Percentiles rank a stretch among this genome's conserved stretches.
These are phyloP conservation scores for Lumnitzera littorea DNA, from an alignment of 345 rosid genomes.

Conservation along the genomic window DNA sequence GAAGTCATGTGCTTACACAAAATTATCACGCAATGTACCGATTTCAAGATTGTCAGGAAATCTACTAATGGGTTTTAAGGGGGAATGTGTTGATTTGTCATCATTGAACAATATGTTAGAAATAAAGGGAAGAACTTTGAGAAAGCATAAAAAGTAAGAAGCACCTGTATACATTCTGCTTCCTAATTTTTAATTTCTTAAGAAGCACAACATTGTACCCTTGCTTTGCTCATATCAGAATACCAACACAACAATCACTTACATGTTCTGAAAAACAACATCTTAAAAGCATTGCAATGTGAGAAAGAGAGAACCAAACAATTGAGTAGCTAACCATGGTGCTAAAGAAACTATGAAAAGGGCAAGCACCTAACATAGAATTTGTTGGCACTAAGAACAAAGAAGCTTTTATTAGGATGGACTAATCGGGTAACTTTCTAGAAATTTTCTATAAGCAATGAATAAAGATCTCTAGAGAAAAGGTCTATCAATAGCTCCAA, in stretches of 20 bases:
- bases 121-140: not conserved
- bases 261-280: not conserved
- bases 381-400: too few species aligned
- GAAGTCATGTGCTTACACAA: slow-evolving; percentile 44
- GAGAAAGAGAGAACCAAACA: not conserved
- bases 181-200: slow-evolving; percentile 77
- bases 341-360: too few species aligned
- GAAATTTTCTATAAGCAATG: too few species aligned
- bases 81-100: slow-evolving; percentile 67
- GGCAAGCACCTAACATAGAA: too few species aligned
- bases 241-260: slow-evolving; percentile 8
- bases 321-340: not conserved
- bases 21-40: slow-evolving; percentile 86
- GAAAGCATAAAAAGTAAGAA: not conserved
- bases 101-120: not conserved
- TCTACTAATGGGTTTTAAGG: slow-evolving; percentile 65
- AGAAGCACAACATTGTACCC: slow-evolving; percentile 90
- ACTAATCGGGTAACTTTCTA: too few species aligned
- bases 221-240: slow-evolving; percentile 44
- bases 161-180: slow-evolving; percentile 91
- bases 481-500: too few species aligned
- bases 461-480: too few species aligned
- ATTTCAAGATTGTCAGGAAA: slow-evolving; percentile 82
- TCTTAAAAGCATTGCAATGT: not conserved
- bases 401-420: too few species aligned